phyloP scores from a whole-genome alignment of 495 filamentous ascomycete genomes.

The Neurospora sp. region DNA sequence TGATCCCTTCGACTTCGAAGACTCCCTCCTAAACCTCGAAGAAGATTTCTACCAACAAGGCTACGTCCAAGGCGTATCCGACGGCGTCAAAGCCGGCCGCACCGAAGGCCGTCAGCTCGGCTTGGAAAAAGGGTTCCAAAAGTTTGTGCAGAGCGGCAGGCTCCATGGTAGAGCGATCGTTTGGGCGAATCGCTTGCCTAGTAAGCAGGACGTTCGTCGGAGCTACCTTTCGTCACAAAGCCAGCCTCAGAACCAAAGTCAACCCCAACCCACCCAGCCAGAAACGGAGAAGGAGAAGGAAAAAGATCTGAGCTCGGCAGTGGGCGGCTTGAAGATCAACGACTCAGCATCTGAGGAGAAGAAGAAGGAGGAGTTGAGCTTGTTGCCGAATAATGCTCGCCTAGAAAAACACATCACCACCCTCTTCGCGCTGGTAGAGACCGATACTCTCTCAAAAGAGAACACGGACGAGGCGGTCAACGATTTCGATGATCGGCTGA shows the following conservation, averaged over 20 bases:
- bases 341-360: neutral
- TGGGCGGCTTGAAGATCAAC: neutral
- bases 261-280: conserved; percentile 13
- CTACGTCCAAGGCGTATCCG: conserved; percentile 59
- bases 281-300: neutral
- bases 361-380: neutral
- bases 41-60: conserved; percentile 81
- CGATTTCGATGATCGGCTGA: conserved; percentile 76
- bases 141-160: conserved; percentile 67
- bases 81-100: conserved; percentile 70
- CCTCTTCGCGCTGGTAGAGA: conserved; percentile 67
- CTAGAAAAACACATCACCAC: conserved; percentile 61
- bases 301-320: neutral
- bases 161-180: conserved; percentile 73
- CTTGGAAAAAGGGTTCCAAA: conserved; percentile 87
- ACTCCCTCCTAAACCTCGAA: conserved; percentile 61
- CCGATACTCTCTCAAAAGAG: conserved; percentile 60
- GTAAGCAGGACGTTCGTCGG: neutral
- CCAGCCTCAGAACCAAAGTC: neutral
- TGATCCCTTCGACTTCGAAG: conserved; percentile 46
- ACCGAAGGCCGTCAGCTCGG: conserved; percentile 85
- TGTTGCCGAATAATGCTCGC: conserved; percentile 49
- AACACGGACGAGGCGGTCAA: conserved; percentile 79
- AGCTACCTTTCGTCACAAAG: no score
- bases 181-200: conserved; percentile 49